Conservation (phyloP, 2,329 filamentous ascomycete species). For the Aureobasidium sp. region DNA sequence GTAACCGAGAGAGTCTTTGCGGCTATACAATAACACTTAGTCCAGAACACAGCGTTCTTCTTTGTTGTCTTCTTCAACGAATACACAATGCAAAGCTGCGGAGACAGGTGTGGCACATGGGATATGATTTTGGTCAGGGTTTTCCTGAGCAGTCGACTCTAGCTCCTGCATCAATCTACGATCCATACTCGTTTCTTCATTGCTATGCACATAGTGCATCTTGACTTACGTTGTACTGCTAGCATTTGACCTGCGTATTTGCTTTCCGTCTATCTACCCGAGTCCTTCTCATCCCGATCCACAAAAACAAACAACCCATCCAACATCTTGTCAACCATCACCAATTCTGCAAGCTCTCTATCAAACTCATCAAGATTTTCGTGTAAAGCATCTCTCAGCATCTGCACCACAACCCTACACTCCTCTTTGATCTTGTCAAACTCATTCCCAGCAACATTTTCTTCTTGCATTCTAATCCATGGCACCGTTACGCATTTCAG, state of each 20-base stretch:
- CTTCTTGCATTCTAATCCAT: constrained; percentile 25
- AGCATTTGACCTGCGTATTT: not conserved
- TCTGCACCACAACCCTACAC: constrained; percentile 17
- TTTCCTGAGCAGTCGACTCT: too few relatives aligned
- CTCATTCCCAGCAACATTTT: not conserved
- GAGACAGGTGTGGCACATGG: too few relatives aligned
- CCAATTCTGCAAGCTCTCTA: constrained; percentile 21
- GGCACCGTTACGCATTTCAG: constrained; percentile 46
- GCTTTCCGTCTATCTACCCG: not conserved
- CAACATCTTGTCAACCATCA: not conserved
- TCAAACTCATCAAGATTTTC: constrained; percentile 20
- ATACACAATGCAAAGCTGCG: too few relatives aligned
- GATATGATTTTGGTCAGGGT: too few relatives aligned
- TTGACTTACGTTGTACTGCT: not conserved
- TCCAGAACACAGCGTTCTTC: too few relatives aligned
- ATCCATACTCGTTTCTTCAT: too few relatives aligned
- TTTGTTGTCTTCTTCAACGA: too few relatives aligned
- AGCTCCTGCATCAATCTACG: too few relatives aligned
- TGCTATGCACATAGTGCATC: too few relatives aligned
- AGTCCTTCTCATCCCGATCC: not conserved
- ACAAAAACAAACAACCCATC: not conserved
- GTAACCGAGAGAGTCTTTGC: too few relatives aligned
- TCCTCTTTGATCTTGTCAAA: constrained; percentile 15
- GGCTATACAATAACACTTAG: too few relatives aligned
- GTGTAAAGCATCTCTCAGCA: constrained; percentile 19